Evolutionary conservation across 768 basidiomycete species (phyloP), one percentile per base, ranked within the genome.

Genomic region (Leccinum ochraceum): DNA sequence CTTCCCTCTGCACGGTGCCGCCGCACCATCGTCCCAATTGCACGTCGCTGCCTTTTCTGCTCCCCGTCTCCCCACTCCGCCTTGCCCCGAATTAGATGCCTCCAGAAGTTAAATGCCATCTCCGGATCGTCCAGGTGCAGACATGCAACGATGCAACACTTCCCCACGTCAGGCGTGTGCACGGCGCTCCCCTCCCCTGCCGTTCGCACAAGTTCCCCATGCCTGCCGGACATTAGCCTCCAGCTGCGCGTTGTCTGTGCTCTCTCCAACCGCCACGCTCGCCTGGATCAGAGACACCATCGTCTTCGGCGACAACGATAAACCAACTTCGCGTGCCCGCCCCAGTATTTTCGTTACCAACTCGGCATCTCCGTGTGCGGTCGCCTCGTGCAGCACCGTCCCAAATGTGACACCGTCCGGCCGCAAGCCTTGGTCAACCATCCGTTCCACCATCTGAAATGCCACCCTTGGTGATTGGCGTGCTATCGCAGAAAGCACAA

Each of bases 21-120:
- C n/a, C 65, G 65, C n/a, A 85, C 68, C 64, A 69, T 65, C 7
- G 54, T 20, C 51, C 70, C 73, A 44, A 89, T 81, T 24, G 69
- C 68, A 1, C 68, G 61, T 56, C 88, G 83, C 63, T 79, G 67
- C 37, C 55, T 57, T 28, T 55, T 60, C 64, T 87, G 85, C 66
- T 80, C 78, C 20, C 20, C 30, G 67, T 87, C 84, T 6, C 69
- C 64, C 83, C 82, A 84, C 58, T 81, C 75, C 6, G 79, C 73
- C 69, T 74, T 80, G 28, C 70, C 69, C 60, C 69, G 75, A 13
- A 89, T 54, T 60, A 88, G 70, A 53, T 71, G 64, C 53, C 70
- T 65, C 88, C 88, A 90, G 70, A 89, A 88, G 50, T 73, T 72
- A 75, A 78, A 87, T 1, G 86, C 89, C 73, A 85, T 71, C 61